Conservation (phyloP, 805 yeast species). For the Groenewaldozyma tartarivorans region DNA sequence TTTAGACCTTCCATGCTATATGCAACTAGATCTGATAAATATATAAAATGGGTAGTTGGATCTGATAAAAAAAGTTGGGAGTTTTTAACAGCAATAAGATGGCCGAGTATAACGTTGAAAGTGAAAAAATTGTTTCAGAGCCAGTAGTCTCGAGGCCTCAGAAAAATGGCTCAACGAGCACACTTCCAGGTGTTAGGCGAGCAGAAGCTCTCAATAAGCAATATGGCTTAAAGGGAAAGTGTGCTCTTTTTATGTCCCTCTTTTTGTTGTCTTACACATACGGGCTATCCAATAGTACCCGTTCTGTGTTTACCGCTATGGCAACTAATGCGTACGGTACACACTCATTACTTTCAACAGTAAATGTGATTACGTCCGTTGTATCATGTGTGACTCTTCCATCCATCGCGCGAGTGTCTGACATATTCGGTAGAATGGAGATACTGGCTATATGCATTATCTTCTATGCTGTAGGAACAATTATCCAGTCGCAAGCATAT, state of each 20-base stretch:
- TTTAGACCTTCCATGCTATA: no score
- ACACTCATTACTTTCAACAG: constrained; percentile 51
- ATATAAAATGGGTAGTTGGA: no score
- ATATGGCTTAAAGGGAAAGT: constrained; percentile 32
- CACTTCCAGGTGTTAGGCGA: constrained; percentile 50
- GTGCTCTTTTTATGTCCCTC: constrained; percentile 37
- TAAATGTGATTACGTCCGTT: constrained; percentile 48
- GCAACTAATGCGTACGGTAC: constrained; percentile 46
- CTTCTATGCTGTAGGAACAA: constrained; percentile 53
- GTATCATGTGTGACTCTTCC: constrained; percentile 62
- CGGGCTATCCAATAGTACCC: constrained; percentile 50
- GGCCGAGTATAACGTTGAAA: no score
- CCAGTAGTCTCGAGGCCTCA: no score
- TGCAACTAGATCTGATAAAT: no score
- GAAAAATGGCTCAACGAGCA: no score
- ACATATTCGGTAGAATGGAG: constrained; percentile 56
- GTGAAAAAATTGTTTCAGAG: no score
- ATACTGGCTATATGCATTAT: constrained; percentile 40
- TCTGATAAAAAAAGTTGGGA: no score
- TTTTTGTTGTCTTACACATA: constrained; percentile 51
- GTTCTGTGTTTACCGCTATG: constrained; percentile 40
- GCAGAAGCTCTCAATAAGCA: constrained; percentile 47
- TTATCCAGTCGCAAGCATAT: constrained; percentile 51
- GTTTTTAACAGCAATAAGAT: no score
- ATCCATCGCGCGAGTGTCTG: constrained; percentile 53